These are phyloP conservation scores for Botrytis pseudocinerea DNA, from an alignment of 2,329 filamentous ascomycete species.

Conservation along the genomic window DNA sequence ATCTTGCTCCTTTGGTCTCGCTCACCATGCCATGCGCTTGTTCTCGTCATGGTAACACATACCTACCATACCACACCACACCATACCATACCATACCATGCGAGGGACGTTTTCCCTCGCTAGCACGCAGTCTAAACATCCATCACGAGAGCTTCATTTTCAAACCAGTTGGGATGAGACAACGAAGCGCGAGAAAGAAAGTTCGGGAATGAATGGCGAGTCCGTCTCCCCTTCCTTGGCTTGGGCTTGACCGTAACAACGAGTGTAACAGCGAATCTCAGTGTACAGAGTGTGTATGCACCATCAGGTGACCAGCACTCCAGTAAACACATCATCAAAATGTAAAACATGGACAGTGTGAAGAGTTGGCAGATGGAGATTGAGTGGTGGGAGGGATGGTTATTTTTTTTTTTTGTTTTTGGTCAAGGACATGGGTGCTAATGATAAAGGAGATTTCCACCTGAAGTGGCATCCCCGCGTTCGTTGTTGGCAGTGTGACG, in stretches of 20 bases:
- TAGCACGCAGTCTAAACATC: neutral
- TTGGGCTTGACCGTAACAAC: slow-evolving; percentile 16
- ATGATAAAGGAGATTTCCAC: neutral
- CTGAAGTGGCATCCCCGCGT: slow-evolving; percentile 3
- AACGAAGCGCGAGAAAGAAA: neutral
- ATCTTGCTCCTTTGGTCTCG: neutral
- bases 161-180: slow-evolving; percentile 2
- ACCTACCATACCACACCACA: too few species aligned
- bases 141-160: slow-evolving; percentile 15
- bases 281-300: too few species aligned
- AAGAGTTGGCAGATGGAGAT: neutral
- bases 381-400: neutral
- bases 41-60: neutral
- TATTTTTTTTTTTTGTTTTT: neutral
- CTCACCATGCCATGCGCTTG: neutral
- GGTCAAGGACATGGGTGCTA: neutral
- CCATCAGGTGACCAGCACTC: neutral
- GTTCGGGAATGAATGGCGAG: neutral
- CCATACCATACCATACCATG: neutral
- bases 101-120: neutral
- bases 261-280: neutral
- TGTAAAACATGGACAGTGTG: slow-evolving; percentile 6
- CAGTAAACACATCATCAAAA: slow-evolving; percentile 18
- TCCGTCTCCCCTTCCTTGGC: too few species aligned
- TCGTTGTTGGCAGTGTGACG: neutral